These are phyloP conservation scores for Giardia duodenalis DNA, from an alignment of 208 protist species.

Conservation along the genomic window DNA sequence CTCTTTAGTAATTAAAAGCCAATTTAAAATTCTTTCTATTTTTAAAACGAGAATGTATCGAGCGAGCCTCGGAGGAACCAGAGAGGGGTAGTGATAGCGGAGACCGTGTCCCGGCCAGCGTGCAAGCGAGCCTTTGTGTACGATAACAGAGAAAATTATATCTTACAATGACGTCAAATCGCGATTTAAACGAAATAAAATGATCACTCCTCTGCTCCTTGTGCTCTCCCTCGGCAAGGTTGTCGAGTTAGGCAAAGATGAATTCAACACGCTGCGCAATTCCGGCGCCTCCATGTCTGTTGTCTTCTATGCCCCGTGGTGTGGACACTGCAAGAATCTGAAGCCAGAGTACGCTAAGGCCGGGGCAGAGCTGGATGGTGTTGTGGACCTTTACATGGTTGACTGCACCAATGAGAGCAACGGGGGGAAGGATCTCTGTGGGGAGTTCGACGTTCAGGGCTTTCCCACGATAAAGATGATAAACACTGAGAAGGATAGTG, in stretches of 20 bases:
- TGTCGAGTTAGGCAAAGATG: neutral
- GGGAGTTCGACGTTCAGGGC: slow-evolving; percentile 8
- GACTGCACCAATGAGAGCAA: neutral
- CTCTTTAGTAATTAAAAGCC: no score
- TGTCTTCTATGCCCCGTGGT: slow-evolving; percentile 19
- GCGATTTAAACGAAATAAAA: neutral
- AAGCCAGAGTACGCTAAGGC: slow-evolving; percentile 13
- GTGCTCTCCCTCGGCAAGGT: neutral
- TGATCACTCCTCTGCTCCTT: neutral
- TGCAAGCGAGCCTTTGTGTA: no score
- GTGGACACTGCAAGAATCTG: neutral
- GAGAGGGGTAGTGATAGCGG: no score
- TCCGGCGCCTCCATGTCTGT: neutral
- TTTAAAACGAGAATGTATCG: no score
- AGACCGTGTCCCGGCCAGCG: no score
- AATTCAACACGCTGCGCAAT: neutral
- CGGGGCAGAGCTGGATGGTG: neutral
- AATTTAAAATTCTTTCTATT: no score
- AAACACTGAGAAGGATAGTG: neutral
- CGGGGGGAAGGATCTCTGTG: neutral
- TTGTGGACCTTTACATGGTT: neutral
- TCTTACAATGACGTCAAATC: neutral
- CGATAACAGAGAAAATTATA: no score
- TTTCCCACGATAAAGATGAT: slow-evolving; percentile 7
- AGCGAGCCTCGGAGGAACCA: no score